Percentiles rank a stretch among this genome's conserved stretches.
Conservation (phyloP, 2,329 filamentous ascomycete species). For the Didymella pinodella region DNA sequence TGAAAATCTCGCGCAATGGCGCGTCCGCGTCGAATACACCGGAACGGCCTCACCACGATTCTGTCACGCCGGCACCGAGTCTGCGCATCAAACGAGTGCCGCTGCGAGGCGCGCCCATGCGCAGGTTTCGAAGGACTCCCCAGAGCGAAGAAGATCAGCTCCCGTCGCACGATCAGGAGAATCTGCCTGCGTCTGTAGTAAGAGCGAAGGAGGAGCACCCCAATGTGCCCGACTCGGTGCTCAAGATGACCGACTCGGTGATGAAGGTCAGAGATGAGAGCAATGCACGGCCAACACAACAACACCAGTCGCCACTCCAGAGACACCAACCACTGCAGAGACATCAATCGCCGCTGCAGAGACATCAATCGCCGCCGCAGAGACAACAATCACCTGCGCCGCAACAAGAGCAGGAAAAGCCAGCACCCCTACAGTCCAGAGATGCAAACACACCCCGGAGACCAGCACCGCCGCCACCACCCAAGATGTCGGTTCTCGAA, state of each 20-base stretch:
- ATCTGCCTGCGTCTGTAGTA: slow-evolving; percentile 62
- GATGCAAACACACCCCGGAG: slow-evolving; percentile 78
- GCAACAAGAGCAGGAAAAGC: slow-evolving; percentile 51
- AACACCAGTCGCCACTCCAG: slow-evolving; percentile 42
- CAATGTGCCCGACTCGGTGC: slow-evolving; percentile 29
- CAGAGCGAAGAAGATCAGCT: slow-evolving; percentile 50
- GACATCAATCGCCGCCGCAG: slow-evolving; percentile 42
- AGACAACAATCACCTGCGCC: slow-evolving; percentile 43
- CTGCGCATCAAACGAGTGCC: slow-evolving; percentile 51
- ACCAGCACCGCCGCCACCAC: slow-evolving; percentile 79
- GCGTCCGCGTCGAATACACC: slow-evolving; percentile 49
- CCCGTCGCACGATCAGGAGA: slow-evolving; percentile 79
- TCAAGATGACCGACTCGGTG: slow-evolving; percentile 37
- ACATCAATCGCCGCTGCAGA: slow-evolving; percentile 41
- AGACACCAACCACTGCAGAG: slow-evolving; percentile 33
- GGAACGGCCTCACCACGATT: slow-evolving; percentile 41
- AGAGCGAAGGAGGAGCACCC: slow-evolving; percentile 34
- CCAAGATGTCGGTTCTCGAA: slow-evolving; percentile 97
- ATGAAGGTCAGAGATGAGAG: slow-evolving; percentile 46
- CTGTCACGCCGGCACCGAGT: slow-evolving; percentile 52
- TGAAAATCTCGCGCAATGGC: slow-evolving; percentile 49
- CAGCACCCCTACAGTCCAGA: slow-evolving; percentile 60
- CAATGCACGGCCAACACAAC: slow-evolving; percentile 31
- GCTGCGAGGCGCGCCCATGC: slow-evolving; percentile 51
- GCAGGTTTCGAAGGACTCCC: slow-evolving; percentile 49